phyloP scores from a whole-genome alignment of 164 flowering plant species.

The Kingdonia uniflora region DNA sequence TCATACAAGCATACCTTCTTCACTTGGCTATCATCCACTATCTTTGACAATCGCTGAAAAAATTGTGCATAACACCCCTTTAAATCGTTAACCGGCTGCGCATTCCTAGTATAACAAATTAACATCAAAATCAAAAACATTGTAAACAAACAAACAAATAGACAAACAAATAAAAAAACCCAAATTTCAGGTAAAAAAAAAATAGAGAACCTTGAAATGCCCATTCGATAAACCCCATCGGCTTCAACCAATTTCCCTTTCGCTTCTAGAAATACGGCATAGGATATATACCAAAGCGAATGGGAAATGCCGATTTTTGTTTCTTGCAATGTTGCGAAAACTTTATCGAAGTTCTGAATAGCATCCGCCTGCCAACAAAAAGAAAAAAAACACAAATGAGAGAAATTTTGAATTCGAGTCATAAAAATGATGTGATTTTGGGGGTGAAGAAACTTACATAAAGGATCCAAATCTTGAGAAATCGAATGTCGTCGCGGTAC shows the following conservation, averaged over 20 bases:
- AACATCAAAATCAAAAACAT: background rate
- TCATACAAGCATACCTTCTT: slow-evolving; percentile 26
- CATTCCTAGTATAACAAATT: slow-evolving; percentile 41
- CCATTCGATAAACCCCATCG: slow-evolving; percentile 39
- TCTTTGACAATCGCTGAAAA: slow-evolving; percentile 38
- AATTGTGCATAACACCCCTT: slow-evolving; percentile 48
- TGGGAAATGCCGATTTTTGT: too few species aligned
- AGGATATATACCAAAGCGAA: slow-evolving; percentile 54
- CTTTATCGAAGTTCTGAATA: slow-evolving; percentile 38
- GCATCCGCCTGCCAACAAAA: slow-evolving; percentile 42
- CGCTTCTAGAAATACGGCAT: slow-evolving; percentile 56
- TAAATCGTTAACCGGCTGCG: slow-evolving; percentile 54
- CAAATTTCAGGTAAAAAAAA: background rate
- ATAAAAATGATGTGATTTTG: too few species aligned
- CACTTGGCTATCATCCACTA: slow-evolving; percentile 27
- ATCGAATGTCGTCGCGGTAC: slow-evolving; percentile 62
- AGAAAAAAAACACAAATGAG: too few species aligned
- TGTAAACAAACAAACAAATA: too few species aligned
- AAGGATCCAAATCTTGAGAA: slow-evolving; percentile 81
- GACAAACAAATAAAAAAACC: background rate
- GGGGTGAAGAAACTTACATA: slow-evolving; percentile 31
- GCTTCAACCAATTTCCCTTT: slow-evolving; percentile 66
- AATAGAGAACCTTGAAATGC: slow-evolving; percentile 55
- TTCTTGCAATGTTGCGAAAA: slow-evolving; percentile 21
- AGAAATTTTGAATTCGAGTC: too few species aligned